Conservation (phyloP, 768 basidiomycete species). For the Thelephora ganbajun region DNA sequence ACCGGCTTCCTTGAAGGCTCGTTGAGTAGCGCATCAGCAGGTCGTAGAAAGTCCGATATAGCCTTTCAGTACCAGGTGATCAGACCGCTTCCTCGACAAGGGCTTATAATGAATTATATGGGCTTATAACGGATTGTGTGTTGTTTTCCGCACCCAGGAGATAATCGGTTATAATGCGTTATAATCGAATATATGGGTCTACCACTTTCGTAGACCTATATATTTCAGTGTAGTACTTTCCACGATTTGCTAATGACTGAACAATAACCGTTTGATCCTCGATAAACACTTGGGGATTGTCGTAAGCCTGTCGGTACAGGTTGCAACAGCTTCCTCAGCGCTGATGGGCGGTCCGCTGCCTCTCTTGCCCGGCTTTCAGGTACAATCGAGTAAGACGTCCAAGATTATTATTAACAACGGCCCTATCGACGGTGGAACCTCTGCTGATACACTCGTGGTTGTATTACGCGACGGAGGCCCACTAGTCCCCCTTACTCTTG, state of each 20-base stretch:
- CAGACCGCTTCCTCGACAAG: too few relatives aligned
- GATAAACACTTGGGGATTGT: conserved; percentile 99
- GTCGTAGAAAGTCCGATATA: too few relatives aligned
- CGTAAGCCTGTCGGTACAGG: conserved; percentile 98
- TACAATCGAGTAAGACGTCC: conserved; percentile 96
- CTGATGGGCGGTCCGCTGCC: conserved; percentile 99
- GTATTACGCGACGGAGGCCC: conserved; percentile 95
- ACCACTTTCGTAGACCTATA: too few relatives aligned
- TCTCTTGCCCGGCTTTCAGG: conserved; percentile 96
- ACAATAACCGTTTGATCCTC: conserved; percentile 90
- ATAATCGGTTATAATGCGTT: too few relatives aligned
- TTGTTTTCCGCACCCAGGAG: too few relatives aligned
- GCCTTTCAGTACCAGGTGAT: too few relatives aligned
- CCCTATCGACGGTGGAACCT: conserved; percentile 95
- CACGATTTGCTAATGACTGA: too few relatives aligned
- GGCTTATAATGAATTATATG: too few relatives aligned
- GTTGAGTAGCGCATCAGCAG: too few relatives aligned
- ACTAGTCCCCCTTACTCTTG: conserved; percentile 99
- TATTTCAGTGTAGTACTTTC: too few relatives aligned
- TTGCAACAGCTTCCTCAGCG: conserved; percentile 96
- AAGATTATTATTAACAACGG: conserved; percentile 97
- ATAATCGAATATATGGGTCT: too few relatives aligned
- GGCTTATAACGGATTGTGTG: too few relatives aligned
- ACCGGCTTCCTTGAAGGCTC: conserved; percentile 96
- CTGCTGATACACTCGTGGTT: conserved; percentile 95